Conservation (phyloP, 352 stramenopile species). For the Globisporangium emineosum region DNA sequence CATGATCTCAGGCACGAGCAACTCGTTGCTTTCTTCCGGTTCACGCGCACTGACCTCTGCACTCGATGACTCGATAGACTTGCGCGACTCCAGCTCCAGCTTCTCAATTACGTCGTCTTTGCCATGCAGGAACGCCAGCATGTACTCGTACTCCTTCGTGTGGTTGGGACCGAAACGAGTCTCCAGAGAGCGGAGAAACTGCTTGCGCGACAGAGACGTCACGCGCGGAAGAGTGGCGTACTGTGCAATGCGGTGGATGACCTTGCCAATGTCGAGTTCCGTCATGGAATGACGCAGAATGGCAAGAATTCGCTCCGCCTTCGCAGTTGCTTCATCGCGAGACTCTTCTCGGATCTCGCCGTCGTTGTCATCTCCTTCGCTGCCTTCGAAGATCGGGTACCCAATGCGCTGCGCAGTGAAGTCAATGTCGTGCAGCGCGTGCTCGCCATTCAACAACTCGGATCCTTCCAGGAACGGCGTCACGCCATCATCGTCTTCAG, state of each 20-base stretch:
- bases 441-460: constrained; percentile 29
- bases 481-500: constrained; percentile 16
- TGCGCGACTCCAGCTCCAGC: constrained; percentile 48
- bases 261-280: constrained; percentile 76
- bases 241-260: constrained; percentile 77
- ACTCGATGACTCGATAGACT: constrained; percentile 21
- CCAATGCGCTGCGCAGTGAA: constrained; percentile 76
- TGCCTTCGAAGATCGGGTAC: constrained; percentile 54
- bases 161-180: constrained; percentile 56
- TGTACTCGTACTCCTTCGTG: constrained; percentile 57
- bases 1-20: constrained; percentile 71
- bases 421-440: constrained; percentile 44
- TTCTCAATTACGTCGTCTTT: constrained; percentile 67
- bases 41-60: neutral
- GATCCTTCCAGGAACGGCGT: constrained; percentile 27
- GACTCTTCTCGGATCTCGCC: constrained; percentile 72
- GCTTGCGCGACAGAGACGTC: constrained; percentile 67
- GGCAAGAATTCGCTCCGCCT: constrained; percentile 76
- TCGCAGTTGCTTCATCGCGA: constrained; percentile 53
- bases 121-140: constrained; percentile 75
- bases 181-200: constrained; percentile 77
- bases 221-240: constrained; percentile 78
- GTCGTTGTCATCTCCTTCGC: constrained; percentile 23
- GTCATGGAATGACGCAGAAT: constrained; percentile 82
- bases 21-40: constrained; percentile 20